Base-by-base conservation (phyloP, 805 yeast genomes). In the Ogataea nitratoaversa region DNA sequence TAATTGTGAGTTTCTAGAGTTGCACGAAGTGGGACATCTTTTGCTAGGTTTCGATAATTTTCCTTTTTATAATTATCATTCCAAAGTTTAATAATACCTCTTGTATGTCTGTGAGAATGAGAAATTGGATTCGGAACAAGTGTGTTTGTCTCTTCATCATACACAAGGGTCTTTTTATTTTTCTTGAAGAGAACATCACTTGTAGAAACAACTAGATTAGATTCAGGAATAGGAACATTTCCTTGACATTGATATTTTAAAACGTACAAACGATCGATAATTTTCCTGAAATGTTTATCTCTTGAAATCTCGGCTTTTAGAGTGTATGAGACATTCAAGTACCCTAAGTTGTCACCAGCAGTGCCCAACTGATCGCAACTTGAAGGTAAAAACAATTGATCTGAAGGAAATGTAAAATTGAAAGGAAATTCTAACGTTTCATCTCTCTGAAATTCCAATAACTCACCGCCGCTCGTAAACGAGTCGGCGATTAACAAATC, bases 321-420 rank as follows among this genome's bases (percentile, higher is more conserved):
- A 9, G 33, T 29, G 32, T 50, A 50, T 17, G 38, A 38, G 14
- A 44, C 46, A 12, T 37, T 36, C 9, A 48, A 23, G 19, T 17
- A 30, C 14, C 53, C 53, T 19, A 42, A 35, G 27, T 31, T 35
- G 17, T 41, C 38, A 9, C 37, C 47, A 1, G 27, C 29, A 18
- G 39, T 36, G 9, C 54, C 54, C 33, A 46, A 43, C 19, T 20
- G 31, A 2, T 19, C 22, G 35, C 49, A 46, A 11, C 53, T 44
- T 16, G 53, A 46, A 2, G 54, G 54, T 2, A 50, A 41, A n/a
- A 34, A 33, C 36, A 44, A 41, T 11, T 35, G 16, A 7, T 48
- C 47, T 11, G 22, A 27, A 2, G 54, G 54, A 30, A 50, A 50
- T 27, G 17, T 22, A 37, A 48, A 50, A 23, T 30, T 19, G 20